Evolutionary conservation across 2,329 filamentous ascomycete species (phyloP), one percentile per base, ranked within the genome.

Genomic region (Phoma herbarum): DNA sequence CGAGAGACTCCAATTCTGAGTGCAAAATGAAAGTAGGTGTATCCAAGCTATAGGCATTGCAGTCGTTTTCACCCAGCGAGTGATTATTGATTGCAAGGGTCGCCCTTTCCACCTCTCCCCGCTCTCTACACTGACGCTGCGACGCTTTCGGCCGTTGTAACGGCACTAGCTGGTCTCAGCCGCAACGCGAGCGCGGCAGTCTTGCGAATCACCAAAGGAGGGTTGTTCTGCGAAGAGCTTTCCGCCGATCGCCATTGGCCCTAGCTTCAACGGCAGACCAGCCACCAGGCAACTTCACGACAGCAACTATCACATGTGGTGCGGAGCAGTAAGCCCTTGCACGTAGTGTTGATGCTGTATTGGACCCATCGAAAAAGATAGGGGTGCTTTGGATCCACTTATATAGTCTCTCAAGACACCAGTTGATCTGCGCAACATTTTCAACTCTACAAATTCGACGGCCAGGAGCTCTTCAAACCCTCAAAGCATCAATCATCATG

Each of bases 341-440:
- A 14, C 12, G 9, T 3, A 37, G 39, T 42, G 20, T 23, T 12
- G 28, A 18, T 29, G 28, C 14, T 37, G 44, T 14, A 12, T 29
- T 16, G 37, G 14, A 33, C 5, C 23, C 12, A 10, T 33, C 10
- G 12, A 18, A 44, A 44, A 39, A 53, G 50, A 53, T 29, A 46
- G 42, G 31, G 31, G 29, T 11, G 28, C 22, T 37, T 16, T n/a
- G 29, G 29, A 35, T 41, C 25, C 31, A 53, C 42, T 23, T 46
- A 28, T 35, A 53, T 31, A 53, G 42, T 3, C 41, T 39, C 49
- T 35, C 41, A 29, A 35, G 28, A 44, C 33, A 44, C 48, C 37
- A 16, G 39, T 43, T 25, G 50, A 42, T 53, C 22, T 46, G 42
- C 42, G n/a, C 47, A 31, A 25, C 23, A 46, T 37, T 29, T 22